A percentile compares a stretch with the other conserved stretches of the same genome.
phyloP scores from a whole-genome alignment of 148 eudicot genomes.

The Beta vulgaris region DNA sequence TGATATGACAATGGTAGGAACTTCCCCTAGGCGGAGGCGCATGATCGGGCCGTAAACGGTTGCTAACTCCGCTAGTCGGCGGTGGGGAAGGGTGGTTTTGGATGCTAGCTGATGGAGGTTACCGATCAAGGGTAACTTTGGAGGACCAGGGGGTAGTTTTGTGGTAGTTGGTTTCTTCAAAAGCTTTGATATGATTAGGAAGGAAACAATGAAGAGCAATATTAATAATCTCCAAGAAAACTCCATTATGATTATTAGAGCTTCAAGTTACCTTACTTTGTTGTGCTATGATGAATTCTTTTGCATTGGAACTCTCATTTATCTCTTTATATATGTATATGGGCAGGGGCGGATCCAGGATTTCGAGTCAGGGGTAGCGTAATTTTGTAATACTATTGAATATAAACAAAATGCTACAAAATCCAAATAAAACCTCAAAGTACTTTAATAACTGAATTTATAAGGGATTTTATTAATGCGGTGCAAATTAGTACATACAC shows the following conservation, averaged over 20 bases:
- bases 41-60: conserved; percentile 24
- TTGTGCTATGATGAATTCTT: too few relatives aligned
- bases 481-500: too few relatives aligned
- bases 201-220: conserved; percentile 5
- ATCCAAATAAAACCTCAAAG: too few relatives aligned
- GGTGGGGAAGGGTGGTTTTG: conserved; percentile 18
- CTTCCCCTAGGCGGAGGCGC: conserved; percentile 22
- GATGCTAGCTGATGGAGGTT: conserved; percentile 20
- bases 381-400: too few relatives aligned
- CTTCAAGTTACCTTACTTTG: too few relatives aligned
- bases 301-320: too few relatives aligned
- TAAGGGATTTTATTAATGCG: too few relatives aligned
- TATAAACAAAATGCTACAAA: too few relatives aligned
- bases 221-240: not conserved
- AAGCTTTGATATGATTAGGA: not conserved
- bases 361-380: too few relatives aligned
- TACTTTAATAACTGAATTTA: too few relatives aligned
- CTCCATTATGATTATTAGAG: not conserved
- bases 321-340: too few relatives aligned
- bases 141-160: conserved; percentile 19
- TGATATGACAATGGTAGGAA: conserved; percentile 19
- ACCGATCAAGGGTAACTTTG: conserved; percentile 17
- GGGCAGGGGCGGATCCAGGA: too few relatives aligned
- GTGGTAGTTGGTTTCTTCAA: not conserved
- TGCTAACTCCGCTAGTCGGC: conserved; percentile 18